These are phyloP conservation scores for Henningerozyma blattae DNA, from an alignment of 805 yeast species.

Conservation along the genomic window DNA sequence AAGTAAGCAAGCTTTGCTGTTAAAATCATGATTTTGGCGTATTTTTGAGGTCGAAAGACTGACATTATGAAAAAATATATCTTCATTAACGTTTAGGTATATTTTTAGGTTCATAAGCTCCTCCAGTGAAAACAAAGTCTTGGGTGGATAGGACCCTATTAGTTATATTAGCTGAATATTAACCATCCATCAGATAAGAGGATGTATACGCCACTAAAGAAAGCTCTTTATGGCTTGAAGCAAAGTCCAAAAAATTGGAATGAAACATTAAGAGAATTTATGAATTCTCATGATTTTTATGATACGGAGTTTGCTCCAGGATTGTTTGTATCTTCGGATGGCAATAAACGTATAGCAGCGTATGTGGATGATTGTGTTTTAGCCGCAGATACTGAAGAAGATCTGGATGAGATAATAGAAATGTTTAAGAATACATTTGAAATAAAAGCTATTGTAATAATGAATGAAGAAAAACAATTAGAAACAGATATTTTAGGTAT, in stretches of 20 bases:
- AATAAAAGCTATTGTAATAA: slow-evolving; percentile 3
- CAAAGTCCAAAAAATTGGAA: slow-evolving; percentile 7
- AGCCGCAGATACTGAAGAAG: slow-evolving; percentile 3
- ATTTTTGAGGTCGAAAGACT: too few relatives aligned
- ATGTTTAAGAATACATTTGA: slow-evolving; percentile 1
- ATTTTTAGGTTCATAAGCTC: too few relatives aligned
- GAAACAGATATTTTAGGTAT: slow-evolving; percentile 5
- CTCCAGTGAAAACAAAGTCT: too few relatives aligned
- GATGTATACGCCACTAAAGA: slow-evolving; percentile 1
- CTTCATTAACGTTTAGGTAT: too few relatives aligned
- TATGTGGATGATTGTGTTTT: slow-evolving; percentile 7
- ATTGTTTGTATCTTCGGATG: slow-evolving; percentile 1
- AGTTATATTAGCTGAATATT: too few relatives aligned
- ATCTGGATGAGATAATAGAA: slow-evolving; percentile 1
- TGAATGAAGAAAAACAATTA: slow-evolving; percentile 2
- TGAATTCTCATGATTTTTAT: slow-evolving; percentile 1
- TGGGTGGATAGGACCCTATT: too few relatives aligned
- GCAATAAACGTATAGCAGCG: slow-evolving; percentile 2
- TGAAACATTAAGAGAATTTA: slow-evolving; percentile 1
- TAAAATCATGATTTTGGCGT: too few relatives aligned
- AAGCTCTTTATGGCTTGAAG: slow-evolving; percentile 3
- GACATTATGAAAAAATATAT: too few relatives aligned
- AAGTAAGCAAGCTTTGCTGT: too few relatives aligned
- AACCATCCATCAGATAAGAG: slow-evolving; percentile 1
- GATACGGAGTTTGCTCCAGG: slow-evolving; percentile 4